Percentiles rank a stretch among this genome's conserved stretches.
These are phyloP conservation scores for Fusarium mexicanum DNA, from an alignment of 2,329 filamentous ascomycete species.

Conservation along the genomic window DNA sequence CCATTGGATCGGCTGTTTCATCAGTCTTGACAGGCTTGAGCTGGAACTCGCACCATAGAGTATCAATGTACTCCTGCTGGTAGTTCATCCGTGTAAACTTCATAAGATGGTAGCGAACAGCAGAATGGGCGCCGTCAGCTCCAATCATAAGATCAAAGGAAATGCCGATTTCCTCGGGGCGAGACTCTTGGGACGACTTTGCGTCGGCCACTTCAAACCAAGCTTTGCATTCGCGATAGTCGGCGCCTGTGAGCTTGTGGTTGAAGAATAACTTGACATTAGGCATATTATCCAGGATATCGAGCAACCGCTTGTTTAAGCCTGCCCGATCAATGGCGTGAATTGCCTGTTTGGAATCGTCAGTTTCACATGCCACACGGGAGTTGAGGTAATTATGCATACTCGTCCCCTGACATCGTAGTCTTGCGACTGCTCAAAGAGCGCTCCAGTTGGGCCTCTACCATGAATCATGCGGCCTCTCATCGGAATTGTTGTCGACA, in stretches of 20 bases:
- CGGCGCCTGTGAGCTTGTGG: slow-evolving; percentile 90
- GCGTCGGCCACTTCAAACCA: slow-evolving; percentile 78
- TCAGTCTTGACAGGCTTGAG: slow-evolving; percentile 65
- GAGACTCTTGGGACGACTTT: slow-evolving; percentile 49
- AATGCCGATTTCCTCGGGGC: slow-evolving; percentile 79
- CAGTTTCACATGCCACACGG: neutral
- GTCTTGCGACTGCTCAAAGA: slow-evolving; percentile 84
- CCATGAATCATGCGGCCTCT: slow-evolving; percentile 96
- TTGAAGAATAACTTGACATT: slow-evolving; percentile 95
- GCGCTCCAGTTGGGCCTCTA: slow-evolving; percentile 66
- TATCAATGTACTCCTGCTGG: slow-evolving; percentile 93
- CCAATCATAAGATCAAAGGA: slow-evolving; percentile 94
- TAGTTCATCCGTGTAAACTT: slow-evolving; percentile 93
- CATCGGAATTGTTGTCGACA: slow-evolving; percentile 89
- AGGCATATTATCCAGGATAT: slow-evolving; percentile 82
- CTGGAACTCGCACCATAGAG: slow-evolving; percentile 95
- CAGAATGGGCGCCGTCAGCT: slow-evolving; percentile 93
- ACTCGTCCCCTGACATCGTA: slow-evolving; percentile 92
- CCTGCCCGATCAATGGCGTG: slow-evolving; percentile 85
- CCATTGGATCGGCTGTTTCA: slow-evolving; percentile 44
- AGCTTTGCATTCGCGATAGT: slow-evolving; percentile 80
- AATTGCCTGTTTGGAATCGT: slow-evolving; percentile 68
- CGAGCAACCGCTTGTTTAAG: slow-evolving; percentile 84
- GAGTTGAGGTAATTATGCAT: slow-evolving; percentile 47
- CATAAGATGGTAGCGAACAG: slow-evolving; percentile 93